phyloP scores from a whole-genome alignment of 345 rosid species.

The Bruguiera parviflora region DNA sequence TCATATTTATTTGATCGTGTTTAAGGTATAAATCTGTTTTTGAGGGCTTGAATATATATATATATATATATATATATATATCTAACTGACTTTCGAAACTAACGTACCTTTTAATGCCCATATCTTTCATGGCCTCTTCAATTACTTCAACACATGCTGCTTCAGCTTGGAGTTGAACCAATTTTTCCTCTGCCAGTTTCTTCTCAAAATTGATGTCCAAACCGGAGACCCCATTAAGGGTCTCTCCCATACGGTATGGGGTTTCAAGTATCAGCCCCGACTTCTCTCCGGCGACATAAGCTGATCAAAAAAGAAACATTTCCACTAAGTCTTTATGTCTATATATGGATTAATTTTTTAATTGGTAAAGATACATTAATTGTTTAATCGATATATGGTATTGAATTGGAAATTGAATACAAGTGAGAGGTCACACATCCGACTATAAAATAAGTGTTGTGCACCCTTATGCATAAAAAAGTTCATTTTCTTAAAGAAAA shows the following conservation, averaged over 20 bases:
- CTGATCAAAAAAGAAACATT: conserved; percentile 5
- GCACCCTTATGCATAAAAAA: background rate
- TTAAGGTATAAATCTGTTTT: no score
- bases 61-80: no score
- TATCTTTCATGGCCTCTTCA: conserved; percentile 18
- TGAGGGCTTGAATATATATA: no score
- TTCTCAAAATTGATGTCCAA: conserved; percentile 26
- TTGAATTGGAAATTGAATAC: no score
- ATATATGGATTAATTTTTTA: no score
- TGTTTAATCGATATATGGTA: no score
- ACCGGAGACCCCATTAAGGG: conserved; percentile 16
- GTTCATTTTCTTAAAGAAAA: background rate
- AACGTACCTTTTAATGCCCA: conserved; percentile 24
- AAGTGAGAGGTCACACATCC: background rate
- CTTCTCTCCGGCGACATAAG: conserved; percentile 21
- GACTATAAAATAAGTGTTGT: background rate
- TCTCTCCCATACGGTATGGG: conserved; percentile 7
- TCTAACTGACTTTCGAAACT: no score
- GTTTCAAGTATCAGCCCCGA: conserved; percentile 20
- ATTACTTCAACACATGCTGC: conserved; percentile 9
- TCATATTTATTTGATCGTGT: no score
- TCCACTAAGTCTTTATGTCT: no score
- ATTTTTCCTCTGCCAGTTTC: conserved; percentile 10
- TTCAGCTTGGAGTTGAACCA: conserved; percentile 15
- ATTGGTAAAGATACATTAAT: no score